These are phyloP conservation scores for Pestalotiopsis sp. DNA, from an alignment of 2,329 filamentous ascomycete species.

Conservation along the genomic window DNA sequence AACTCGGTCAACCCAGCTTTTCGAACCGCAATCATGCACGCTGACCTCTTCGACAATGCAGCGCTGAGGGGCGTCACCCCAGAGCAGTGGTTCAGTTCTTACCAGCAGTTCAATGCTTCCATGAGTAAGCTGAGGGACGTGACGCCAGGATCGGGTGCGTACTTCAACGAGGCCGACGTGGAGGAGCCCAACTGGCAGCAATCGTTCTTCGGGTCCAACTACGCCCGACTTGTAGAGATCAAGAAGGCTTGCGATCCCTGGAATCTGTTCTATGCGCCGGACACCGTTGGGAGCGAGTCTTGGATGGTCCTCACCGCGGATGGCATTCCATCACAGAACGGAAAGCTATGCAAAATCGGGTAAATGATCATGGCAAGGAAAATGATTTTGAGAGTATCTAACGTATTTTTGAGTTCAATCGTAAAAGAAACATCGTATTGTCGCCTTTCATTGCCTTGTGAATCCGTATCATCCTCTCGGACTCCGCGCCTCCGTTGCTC, in stretches of 20 bases:
- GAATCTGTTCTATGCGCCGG: constrained; percentile 49
- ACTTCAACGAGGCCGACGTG: constrained; percentile 57
- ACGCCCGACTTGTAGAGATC: constrained; percentile 41
- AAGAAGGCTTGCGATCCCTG: constrained; percentile 53
- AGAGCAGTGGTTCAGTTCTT: constrained; percentile 24
- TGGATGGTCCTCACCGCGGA: constrained; percentile 42
- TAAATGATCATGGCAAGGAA: too few species aligned
- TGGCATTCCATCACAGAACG: constrained; percentile 28
- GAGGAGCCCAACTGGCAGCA: constrained; percentile 48
- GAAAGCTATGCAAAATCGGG: constrained; percentile 31
- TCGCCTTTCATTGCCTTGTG: too few species aligned
- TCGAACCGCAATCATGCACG: constrained; percentile 38
- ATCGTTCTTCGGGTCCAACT: constrained; percentile 50
- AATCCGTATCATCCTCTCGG: too few species aligned
- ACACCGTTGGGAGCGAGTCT: constrained; percentile 53
- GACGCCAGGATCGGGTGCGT: constrained; percentile 45
- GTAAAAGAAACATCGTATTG: too few species aligned
- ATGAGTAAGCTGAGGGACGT: constrained; percentile 32
- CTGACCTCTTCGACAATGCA: constrained; percentile 33
- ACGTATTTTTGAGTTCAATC: too few species aligned
- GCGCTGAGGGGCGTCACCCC: constrained; percentile 17
- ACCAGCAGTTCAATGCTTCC: constrained; percentile 26
- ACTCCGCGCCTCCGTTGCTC: too few species aligned
- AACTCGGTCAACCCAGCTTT: constrained; percentile 46
- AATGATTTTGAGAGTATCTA: too few species aligned